Conservation (phyloP, 2,329 filamentous ascomycete species). For the Phialophora verrucosa region DNA sequence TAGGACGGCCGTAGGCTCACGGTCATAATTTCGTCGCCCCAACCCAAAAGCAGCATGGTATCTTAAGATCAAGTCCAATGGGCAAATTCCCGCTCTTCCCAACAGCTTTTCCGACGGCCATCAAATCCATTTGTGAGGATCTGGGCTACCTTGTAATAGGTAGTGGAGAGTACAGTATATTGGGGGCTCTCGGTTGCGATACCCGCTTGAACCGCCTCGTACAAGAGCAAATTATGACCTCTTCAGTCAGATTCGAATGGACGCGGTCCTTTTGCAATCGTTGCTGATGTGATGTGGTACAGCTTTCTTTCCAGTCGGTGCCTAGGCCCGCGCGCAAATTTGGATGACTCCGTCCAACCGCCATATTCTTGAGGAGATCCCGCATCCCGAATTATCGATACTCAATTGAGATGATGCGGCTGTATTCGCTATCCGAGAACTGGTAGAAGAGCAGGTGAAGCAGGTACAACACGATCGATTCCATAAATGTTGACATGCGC, state of each 20-base stretch:
- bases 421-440: not conserved
- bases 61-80: not conserved
- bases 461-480: not conserved
- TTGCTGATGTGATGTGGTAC: not conserved
- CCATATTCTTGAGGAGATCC: not conserved
- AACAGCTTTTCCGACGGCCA: not conserved
- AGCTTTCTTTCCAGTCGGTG: not conserved
- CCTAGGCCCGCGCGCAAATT: not conserved
- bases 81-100: not conserved
- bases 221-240: not conserved
- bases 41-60: not conserved
- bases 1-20: not conserved
- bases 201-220: too few species aligned
- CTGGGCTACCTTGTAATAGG: not conserved
- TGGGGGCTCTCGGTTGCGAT: not conserved
- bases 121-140: not conserved
- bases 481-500: not conserved
- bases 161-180: not conserved
- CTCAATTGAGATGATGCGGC: not conserved
- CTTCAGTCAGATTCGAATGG: not conserved
- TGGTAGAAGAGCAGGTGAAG: not conserved
- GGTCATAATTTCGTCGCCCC: not conserved
- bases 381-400: not conserved
- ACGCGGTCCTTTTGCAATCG: not conserved
- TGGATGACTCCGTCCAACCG: not conserved